These are phyloP conservation scores for Penicillium sp. DNA, from an alignment of 2,329 filamentous ascomycete species.

Conservation along the genomic window DNA sequence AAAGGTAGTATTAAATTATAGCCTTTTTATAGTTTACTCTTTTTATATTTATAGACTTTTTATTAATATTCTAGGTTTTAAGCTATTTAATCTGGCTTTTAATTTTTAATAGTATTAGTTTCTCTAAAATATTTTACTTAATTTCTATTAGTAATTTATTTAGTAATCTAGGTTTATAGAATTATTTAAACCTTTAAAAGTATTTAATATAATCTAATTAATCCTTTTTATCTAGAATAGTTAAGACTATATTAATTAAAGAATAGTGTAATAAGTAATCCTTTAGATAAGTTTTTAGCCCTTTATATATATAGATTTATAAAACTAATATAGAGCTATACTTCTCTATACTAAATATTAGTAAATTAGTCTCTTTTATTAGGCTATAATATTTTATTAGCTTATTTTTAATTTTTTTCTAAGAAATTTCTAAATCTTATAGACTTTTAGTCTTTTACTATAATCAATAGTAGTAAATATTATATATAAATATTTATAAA, in stretches of 20 bases:
- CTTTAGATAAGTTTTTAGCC: conserved; percentile 15
- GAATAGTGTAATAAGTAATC: conserved; percentile 21
- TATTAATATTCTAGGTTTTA: conserved; percentile 4
- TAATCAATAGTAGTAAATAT: no score
- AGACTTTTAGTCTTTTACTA: no score
- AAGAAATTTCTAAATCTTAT: no score
- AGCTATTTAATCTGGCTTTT: conserved; percentile 13
- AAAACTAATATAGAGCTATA: conserved; percentile 21
- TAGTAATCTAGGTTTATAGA: conserved; percentile 14
- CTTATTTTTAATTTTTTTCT: no score
- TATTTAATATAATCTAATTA: conserved; percentile 18
- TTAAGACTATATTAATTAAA: conserved; percentile 19
- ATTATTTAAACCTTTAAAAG: conserved; percentile 14
- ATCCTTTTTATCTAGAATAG: conserved; percentile 18
- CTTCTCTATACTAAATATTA: conserved; percentile 14
- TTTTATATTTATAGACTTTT: conserved; percentile 4
- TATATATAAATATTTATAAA: no score
- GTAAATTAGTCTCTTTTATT: no score
- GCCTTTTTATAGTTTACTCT: conserved; percentile 17
- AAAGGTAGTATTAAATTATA: conserved; percentile 9
- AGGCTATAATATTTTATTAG: no score
- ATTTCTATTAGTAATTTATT: conserved; percentile 13
- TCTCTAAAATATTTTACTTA: conserved; percentile 15
- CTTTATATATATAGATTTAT: conserved; percentile 19
- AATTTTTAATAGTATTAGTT: conserved; percentile 9